Evolutionary conservation across 1,139 yeast species (phyloP), one percentile per base, ranked within the genome.

Genomic region (Taphrina confusa): DNA sequence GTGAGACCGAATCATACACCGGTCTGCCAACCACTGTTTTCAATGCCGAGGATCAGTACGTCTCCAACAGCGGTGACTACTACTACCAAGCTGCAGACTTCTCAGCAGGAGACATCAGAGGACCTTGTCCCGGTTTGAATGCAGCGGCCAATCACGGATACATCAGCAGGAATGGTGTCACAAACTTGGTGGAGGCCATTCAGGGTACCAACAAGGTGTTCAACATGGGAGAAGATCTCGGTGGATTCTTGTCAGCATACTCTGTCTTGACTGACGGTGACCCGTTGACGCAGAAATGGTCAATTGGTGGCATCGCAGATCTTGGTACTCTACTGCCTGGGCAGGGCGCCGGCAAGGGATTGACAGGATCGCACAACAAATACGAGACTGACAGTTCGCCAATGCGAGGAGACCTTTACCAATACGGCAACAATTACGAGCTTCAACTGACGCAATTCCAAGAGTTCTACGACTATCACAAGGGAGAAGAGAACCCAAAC

Each of bases 361-460:
- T 54, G 9, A 54, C 44, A n/a, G 58, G 58, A 14, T 42, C 58
- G 16, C 58, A 54, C 51, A 54, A 54, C 51, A 54, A 54, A 16
- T 54, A 54, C 58, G 58, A 54, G 45, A 54, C 58, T 27, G 58
- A 54, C 51, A 31, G 34, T n/a, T 54, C 58, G 4, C 58, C 58
- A 2, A 44, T 44, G 51, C 58, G 58, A 20, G 51, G 51, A 11
- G 58, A 54, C 30, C 28, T 54, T 1, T 54, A 54, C 58, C 45
- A 54, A 45, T 54, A 42, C 31, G 50, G 58, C 42, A 46, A 54
- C 58, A 54, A 54, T 37, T 54, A 31, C 51, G 44, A 46, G 5
- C 14, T 54, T 11, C 44, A 33, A 27, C 14, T 44, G 23, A 40
- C 50, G n/a, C 58, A 54, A 23, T 54, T 28, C 51, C 49, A 54